These are phyloP conservation scores for Bipolaris oryzae DNA, from an alignment of 2,329 filamentous ascomycete genomes.

Conservation along the genomic window DNA sequence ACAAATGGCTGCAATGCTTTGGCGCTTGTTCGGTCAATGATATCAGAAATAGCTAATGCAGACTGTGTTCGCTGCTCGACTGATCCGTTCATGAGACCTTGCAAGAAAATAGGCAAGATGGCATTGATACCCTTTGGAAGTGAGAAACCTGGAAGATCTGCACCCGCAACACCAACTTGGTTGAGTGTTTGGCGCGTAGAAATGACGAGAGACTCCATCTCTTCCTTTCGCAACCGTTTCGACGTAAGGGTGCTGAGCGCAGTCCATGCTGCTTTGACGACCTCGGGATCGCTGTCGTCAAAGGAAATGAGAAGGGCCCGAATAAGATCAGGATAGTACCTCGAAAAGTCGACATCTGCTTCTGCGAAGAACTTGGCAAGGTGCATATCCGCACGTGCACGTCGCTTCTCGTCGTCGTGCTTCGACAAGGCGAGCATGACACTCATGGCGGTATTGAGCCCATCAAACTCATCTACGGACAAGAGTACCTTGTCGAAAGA, in stretches of 20 bases:
- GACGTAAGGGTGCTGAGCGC: conserved; percentile 82
- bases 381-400: conserved; percentile 77
- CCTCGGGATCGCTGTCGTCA: conserved; percentile 79
- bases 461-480: conserved; percentile 95
- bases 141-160: conserved; percentile 82
- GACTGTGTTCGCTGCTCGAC: conserved; percentile 90
- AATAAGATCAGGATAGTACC: conserved; percentile 95
- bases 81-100: conserved; percentile 96
- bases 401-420: conserved; percentile 86
- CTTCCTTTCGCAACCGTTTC: conserved; percentile 89
- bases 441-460: conserved; percentile 94
- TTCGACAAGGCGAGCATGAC: conserved; percentile 87
- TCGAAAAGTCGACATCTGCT: conserved; percentile 84
- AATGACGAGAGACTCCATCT: conserved; percentile 91
- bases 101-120: conserved; percentile 93
- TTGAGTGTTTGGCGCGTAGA: conserved; percentile 86
- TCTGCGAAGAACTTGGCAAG: conserved; percentile 84
- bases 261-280: conserved; percentile 88
- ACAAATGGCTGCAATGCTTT: conserved; percentile 92
- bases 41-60: conserved; percentile 91
- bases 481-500: conserved; percentile 90
- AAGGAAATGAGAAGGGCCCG: conserved; percentile 89
- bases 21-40: conserved; percentile 89
- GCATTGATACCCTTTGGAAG: conserved; percentile 97
- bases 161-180: conserved; percentile 85